Evolutionary conservation across 2,329 filamentous ascomycete genomes (phyloP), one percentile per base, ranked within the genome.

Genomic region (Nemania sp.): DNA sequence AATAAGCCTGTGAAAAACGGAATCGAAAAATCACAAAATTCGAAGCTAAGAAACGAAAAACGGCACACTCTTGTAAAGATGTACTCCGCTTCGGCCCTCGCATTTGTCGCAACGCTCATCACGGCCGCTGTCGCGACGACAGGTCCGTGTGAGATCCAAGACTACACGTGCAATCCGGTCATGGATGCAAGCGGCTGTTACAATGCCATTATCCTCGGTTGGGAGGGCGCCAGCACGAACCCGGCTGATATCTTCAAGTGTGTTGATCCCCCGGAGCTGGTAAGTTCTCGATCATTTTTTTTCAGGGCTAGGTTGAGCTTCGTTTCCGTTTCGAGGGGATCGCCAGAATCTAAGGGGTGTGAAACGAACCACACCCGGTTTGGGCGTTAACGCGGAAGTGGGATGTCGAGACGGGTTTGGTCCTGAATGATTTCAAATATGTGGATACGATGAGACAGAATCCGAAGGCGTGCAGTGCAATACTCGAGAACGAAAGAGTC

Each of bases 241-340:
- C 56, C 59, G 15, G 52, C 46, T 2, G 59, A 59, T 24, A 52
- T 61, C n/a, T 57, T 61, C 3, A 54, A 56, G 5, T 61, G 59
- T 39, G 50, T 57, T 19, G 53, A 59, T 23, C 53, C 53, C 19
- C 52, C 53, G 7, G 56, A 56, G 45, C 15, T 57, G 15, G 59
- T 61, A 31, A 59, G 49, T 55, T 20, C 9, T 31, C 15, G 7
- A 14, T 46, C 11, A 7, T 24, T 15, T 6, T 26, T 22, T 24
- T 17, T 30, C n/a, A 2, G n/a, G n/a, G n/a, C n/a, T n/a, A n/a
- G n/a, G n/a, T n/a, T 24, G 14, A 23, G 26, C 4, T 20, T 20
- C 5, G 5, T 7, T 20, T 37, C 11, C 15, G 34, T 17, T 17
- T 8, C 11, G 31, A 15, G n/a, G n/a, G 26, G n/a, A n/a, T n/a